Evolutionary conservation across 1,139 yeast genomes (phyloP).

Genomic region (Hyphopichia buzzinii): DNA sequence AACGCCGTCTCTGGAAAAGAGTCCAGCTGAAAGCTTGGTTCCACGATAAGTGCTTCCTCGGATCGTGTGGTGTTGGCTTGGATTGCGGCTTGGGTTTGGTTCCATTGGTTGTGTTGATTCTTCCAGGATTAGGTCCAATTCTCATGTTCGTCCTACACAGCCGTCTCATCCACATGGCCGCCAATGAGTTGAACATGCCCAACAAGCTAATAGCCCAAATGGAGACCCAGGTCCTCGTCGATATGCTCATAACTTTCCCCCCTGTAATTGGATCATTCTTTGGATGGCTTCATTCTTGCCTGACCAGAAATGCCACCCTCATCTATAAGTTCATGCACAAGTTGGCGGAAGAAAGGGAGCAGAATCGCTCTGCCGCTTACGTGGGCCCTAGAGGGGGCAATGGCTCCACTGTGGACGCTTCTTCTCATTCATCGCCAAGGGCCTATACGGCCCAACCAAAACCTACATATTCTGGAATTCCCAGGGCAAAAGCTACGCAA

Average conservation of each 20-base stretch:
- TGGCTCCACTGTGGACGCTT: constrained; percentile 4
- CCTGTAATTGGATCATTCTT: constrained; percentile 78
- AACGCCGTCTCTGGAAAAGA: constrained; percentile 65
- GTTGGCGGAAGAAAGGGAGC: constrained; percentile 31
- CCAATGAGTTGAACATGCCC: constrained; percentile 57
- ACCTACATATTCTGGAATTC: not conserved
- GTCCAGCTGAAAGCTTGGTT: constrained; percentile 81
- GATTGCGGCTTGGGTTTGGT: constrained; percentile 80
- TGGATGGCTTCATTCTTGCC: constrained; percentile 79
- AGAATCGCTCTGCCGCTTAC: constrained; percentile 19
- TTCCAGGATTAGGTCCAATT: constrained; percentile 79
- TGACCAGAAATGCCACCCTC: constrained; percentile 85
- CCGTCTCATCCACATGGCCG: constrained; percentile 59
- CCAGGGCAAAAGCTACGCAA: constrained; percentile 1
- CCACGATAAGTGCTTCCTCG: constrained; percentile 78
- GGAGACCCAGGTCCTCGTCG: constrained; percentile 71
- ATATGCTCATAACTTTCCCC: constrained; percentile 68
- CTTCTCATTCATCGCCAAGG: not conserved
- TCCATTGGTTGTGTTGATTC: constrained; percentile 58
- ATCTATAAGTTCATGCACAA: constrained; percentile 52
- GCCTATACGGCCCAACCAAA: constrained; percentile 5
- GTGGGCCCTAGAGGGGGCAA: constrained; percentile 13
- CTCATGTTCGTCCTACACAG: constrained; percentile 77
- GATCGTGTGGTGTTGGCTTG: constrained; percentile 66
- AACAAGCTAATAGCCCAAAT: constrained; percentile 57